Conservation (phyloP, 257 asterid species). For the Pogostemon cablin region DNA sequence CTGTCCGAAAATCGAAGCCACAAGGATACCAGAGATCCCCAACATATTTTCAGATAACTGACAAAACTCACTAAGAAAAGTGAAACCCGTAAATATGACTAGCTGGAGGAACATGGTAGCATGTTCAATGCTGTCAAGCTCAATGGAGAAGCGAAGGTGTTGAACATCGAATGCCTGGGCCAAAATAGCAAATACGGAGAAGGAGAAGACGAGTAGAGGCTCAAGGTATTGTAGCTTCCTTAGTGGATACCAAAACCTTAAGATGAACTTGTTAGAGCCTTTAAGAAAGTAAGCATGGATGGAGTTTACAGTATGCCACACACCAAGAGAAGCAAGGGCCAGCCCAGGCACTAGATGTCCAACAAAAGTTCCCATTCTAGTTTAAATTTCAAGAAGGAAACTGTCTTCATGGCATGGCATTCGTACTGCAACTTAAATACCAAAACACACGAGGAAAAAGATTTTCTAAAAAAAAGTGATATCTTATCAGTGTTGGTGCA, state of each 20-base stretch:
- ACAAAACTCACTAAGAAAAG: conserved; percentile 54
- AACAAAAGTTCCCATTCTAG: conserved; percentile 59
- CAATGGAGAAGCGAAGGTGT: conserved; percentile 51
- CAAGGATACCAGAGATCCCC: conserved; percentile 63
- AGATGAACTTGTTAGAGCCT: conserved; percentile 55
- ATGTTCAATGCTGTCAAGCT: conserved; percentile 65
- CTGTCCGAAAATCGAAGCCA: conserved; percentile 62
- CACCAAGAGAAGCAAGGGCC: conserved; percentile 68
- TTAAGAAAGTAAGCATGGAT: conserved; percentile 42
- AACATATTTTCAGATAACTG: conserved; percentile 44
- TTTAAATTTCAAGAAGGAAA: conserved; percentile 1
- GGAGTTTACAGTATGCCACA: conserved; percentile 69
- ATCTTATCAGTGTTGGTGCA: conserved; percentile 61
- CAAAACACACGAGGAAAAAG: conserved; percentile 20
- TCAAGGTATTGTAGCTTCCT: conserved; percentile 51
- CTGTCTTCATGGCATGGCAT: conserved; percentile 17
- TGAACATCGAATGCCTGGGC: conserved; percentile 56
- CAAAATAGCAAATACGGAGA: conserved; percentile 58
- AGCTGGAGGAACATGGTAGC: conserved; percentile 73
- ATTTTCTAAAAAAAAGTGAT: conserved; percentile 18
- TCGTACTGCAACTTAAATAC: conserved; percentile 44
- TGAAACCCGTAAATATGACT: conserved; percentile 56
- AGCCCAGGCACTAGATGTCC: conserved; percentile 73
- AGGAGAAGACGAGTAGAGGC: conserved; percentile 56
- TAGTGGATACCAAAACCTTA: conserved; percentile 72